Evolutionary conservation across 1,139 yeast species (phyloP).

Genomic region (Maudiozyma humilis): DNA sequence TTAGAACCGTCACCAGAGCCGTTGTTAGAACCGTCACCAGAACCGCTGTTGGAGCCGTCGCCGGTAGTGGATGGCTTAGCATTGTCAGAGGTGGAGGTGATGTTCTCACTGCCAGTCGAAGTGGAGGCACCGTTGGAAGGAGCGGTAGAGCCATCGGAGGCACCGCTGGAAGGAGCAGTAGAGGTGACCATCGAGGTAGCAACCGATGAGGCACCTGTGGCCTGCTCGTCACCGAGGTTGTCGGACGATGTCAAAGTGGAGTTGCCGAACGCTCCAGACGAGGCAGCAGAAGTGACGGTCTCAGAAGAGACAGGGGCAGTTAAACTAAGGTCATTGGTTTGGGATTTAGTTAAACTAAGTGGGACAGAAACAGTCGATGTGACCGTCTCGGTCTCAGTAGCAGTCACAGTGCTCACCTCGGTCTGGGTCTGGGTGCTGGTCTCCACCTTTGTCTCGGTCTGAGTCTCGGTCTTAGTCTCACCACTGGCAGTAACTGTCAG

Average conservation of each 20-base stretch:
- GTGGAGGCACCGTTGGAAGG: background rate
- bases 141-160: background rate
- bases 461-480: background rate
- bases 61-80: background rate
- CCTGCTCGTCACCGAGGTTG: too few relatives aligned
- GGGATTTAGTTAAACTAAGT: constrained; percentile 1
- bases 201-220: background rate
- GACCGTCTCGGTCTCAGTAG: background rate
- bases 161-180: background rate
- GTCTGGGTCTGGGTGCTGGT: background rate
- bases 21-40: background rate
- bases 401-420: background rate
- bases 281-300: background rate
- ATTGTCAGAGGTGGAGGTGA: too few relatives aligned
- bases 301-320: background rate
- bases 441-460: background rate
- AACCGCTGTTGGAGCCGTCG: background rate
- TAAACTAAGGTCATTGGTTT: background rate
- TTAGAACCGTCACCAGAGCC: background rate
- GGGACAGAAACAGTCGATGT: background rate
- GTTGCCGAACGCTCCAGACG: background rate
- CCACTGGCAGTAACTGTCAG: background rate
- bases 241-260: too few relatives aligned
- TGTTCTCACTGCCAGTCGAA: too few relatives aligned
- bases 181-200: background rate